A percentile compares a stretch with the other conserved stretches of the same genome.
Conservation (phyloP, 305 asterid genomes). For the Andrographis paniculata region DNA sequence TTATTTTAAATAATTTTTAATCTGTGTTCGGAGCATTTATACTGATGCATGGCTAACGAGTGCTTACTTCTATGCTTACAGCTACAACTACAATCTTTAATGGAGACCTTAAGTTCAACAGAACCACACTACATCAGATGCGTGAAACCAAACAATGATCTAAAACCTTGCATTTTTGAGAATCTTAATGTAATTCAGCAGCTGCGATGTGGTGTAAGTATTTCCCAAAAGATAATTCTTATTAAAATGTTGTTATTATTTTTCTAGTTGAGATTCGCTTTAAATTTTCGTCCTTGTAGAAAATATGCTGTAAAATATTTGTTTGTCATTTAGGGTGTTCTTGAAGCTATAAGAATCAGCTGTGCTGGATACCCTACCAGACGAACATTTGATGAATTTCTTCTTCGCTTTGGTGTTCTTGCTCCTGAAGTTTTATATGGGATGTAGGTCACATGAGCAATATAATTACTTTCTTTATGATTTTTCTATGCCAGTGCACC, state of each 20-base stretch:
- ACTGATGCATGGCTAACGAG: slow-evolving; percentile 20
- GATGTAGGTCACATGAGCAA: slow-evolving; percentile 38
- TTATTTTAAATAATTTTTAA: slow-evolving; percentile 8
- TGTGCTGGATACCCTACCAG: slow-evolving; percentile 99
- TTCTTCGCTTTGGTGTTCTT: slow-evolving; percentile 97
- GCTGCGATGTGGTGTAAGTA: slow-evolving; percentile 98
- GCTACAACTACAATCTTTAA: slow-evolving; percentile 95
- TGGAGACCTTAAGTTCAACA: slow-evolving; percentile 91
- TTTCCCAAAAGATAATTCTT: slow-evolving; percentile 19
- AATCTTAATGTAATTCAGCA: slow-evolving; percentile 87
- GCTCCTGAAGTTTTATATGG: slow-evolving; percentile 97
- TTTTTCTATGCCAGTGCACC: slow-evolving; percentile 4
- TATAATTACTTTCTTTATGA: background rate
- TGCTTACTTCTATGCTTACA: slow-evolving; percentile 41
- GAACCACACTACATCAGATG: slow-evolving; percentile 99
- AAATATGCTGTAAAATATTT: slow-evolving; percentile 14
- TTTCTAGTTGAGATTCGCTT: slow-evolving; percentile 15
- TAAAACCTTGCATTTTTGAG: slow-evolving; percentile 97
- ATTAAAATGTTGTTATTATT: slow-evolving; percentile 15
- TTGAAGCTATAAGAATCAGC: slow-evolving; percentile 98
- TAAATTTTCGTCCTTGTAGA: slow-evolving; percentile 2
- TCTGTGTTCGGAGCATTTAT: slow-evolving; percentile 4
- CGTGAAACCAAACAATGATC: slow-evolving; percentile 91
- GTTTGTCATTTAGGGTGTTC: slow-evolving; percentile 70
- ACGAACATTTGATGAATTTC: slow-evolving; percentile 95